Evolutionary conservation across 2,329 filamentous ascomycete species (phyloP).

Genomic region (Pseudonectria foliicola): DNA sequence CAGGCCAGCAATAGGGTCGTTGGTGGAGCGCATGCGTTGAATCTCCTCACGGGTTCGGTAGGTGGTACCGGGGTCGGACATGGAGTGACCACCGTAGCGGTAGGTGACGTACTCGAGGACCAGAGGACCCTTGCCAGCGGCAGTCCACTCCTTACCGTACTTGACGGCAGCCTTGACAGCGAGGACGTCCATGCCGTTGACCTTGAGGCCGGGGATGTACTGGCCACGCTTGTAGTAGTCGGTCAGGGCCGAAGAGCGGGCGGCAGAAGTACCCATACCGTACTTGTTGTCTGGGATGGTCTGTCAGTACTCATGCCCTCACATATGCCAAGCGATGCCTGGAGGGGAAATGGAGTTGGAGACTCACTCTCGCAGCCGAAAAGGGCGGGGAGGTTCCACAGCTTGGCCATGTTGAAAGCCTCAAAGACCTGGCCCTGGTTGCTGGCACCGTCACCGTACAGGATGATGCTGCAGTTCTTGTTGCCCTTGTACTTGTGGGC

Average conservation of each 20-base stretch:
- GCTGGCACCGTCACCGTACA: constrained; percentile 96
- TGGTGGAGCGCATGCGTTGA: constrained; percentile 97
- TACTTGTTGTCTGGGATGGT: constrained; percentile 87
- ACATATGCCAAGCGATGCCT: neutral
- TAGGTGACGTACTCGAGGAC: constrained; percentile 99
- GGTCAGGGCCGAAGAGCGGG: constrained; percentile 88
- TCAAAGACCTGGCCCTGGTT: constrained; percentile 99
- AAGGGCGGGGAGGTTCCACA: constrained; percentile 92
- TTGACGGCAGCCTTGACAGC: constrained; percentile 94
- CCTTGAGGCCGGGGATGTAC: constrained; percentile 98
- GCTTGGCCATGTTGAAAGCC: constrained; percentile 99
- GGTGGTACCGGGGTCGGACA: constrained; percentile 98
- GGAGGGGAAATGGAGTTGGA: too few species aligned
- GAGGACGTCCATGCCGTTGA: constrained; percentile 99
- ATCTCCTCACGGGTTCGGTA: constrained; percentile 99
- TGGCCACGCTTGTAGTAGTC: constrained; percentile 99
- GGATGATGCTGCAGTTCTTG: constrained; percentile 78
- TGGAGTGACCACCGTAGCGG: constrained; percentile 98
- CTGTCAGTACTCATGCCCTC: constrained; percentile 6
- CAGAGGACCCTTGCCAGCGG: constrained; percentile 78
- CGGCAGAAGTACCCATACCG: constrained; percentile 96
- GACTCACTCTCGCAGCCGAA: constrained; percentile 96
- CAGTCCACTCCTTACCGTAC: constrained; percentile 85
- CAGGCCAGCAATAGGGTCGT: constrained; percentile 95
- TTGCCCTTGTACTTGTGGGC: constrained; percentile 89